Conservation (phyloP, 2,329 filamentous ascomycete species). For the Venturia oleaginea region DNA sequence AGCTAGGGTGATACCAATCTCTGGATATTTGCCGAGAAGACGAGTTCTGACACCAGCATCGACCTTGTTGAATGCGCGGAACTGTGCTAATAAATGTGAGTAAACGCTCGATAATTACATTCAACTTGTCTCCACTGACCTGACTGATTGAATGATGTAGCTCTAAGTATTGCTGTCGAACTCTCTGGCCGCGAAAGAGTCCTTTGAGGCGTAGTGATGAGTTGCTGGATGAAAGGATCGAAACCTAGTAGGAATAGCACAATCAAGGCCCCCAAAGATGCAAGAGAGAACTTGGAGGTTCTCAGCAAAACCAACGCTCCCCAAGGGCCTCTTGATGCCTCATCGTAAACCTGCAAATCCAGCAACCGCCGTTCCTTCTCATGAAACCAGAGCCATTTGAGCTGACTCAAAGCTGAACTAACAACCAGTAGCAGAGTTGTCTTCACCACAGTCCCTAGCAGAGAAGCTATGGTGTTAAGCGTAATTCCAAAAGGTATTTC, state of each 20-base stretch:
- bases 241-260: slow-evolving; percentile 19
- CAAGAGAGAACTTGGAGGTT: slow-evolving; percentile 16
- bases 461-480: slow-evolving; percentile 8
- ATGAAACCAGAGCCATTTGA: slow-evolving; percentile 29
- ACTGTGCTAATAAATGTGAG: neutral
- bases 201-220: slow-evolving; percentile 21
- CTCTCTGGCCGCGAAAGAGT: slow-evolving; percentile 13
- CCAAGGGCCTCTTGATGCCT: slow-evolving; percentile 15
- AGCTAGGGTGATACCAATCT: neutral
- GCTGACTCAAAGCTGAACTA: slow-evolving; percentile 18
- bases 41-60: slow-evolving; percentile 16
- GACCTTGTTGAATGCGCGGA: slow-evolving; percentile 12
- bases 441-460: neutral
- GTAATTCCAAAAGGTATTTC: slow-evolving; percentile 3
- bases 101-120: neutral
- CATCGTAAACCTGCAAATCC: slow-evolving; percentile 28
- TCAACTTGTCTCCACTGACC: neutral
- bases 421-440: slow-evolving; percentile 4
- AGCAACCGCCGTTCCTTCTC: slow-evolving; percentile 23
- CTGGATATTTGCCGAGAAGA: neutral
- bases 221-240: slow-evolving; percentile 27
- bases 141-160: neutral
- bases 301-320: slow-evolving; percentile 12
- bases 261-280: slow-evolving; percentile 21
- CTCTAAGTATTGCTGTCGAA: neutral